Evolutionary conservation across 345 rosid species (phyloP), one percentile per base, ranked within the genome.

Genomic region (Zanthoxylum bungeanum): DNA sequence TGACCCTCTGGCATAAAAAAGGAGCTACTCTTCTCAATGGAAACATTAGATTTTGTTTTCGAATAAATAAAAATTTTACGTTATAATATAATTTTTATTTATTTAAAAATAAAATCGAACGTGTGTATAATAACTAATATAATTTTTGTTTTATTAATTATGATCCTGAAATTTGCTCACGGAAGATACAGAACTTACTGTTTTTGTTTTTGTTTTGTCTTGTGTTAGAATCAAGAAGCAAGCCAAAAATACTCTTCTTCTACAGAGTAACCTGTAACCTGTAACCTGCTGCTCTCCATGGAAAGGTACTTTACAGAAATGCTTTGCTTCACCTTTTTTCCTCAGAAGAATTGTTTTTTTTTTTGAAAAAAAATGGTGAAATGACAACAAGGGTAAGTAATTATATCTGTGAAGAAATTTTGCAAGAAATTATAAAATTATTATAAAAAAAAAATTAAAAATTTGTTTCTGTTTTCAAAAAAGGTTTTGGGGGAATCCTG

Each of bases 171-270:
- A 53, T 60, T 67, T 58, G 42, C 51, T 58, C 57, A 61, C 47
- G 73, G 56, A 56, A 55, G 40, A 68, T 64, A 69, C 77, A 46
- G 75, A 31, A n/a, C 51, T n/a, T 64, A 19, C 61, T 63, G 42
- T 68, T 76, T 69, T 75, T 70, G 76, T 75, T 79, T 56, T 57
- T 33, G 57, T 40, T 63, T 5, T 60, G 28, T 37, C 63, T 37
- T 11, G 9, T 31, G 59, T 37, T 44, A 28, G 47, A 47, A 63
- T 25, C 14, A 65, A 27, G 40, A 50, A 42, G 14, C 11, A 53
- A 34, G 70, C 69, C 69, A 67, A 73, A 71, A 62, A 70, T n/a
- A 47, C 59, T 33, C 12, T 17, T 3, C 36, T 58, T 72, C 34
- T 11, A 42, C 37, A 7, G 8, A 14, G 33, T 57, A 25, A 9